Percentiles rank a stretch among this genome's conserved stretches.
These are phyloP conservation scores for Phoma herbarum DNA, from an alignment of 2,329 filamentous ascomycete genomes.

Conservation along the genomic window DNA sequence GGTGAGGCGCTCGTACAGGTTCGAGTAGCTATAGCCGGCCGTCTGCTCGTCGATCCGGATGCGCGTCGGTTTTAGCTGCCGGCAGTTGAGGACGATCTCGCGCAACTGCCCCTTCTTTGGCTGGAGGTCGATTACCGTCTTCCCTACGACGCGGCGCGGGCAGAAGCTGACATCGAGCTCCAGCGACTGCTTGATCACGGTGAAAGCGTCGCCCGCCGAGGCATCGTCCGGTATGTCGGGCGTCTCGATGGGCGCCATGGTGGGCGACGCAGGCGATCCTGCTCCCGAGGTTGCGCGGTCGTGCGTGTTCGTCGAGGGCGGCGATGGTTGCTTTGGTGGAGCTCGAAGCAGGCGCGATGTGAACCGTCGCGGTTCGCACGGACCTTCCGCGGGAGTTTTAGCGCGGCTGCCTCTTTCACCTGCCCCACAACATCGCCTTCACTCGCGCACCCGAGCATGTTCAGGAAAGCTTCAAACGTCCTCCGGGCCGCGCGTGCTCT, in stretches of 20 bases:
- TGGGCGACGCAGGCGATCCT: slow-evolving; percentile 41
- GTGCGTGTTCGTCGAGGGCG: slow-evolving; percentile 5
- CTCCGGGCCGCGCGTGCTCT: not conserved
- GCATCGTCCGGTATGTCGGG: slow-evolving; percentile 42
- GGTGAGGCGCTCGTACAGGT: slow-evolving; percentile 73
- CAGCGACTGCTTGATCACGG: slow-evolving; percentile 83
- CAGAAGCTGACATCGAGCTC: slow-evolving; percentile 89
- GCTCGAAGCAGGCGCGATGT: slow-evolving; percentile 18
- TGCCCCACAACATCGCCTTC: slow-evolving; percentile 15
- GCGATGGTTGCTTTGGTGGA: slow-evolving; percentile 15
- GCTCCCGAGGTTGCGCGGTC: slow-evolving; percentile 29
- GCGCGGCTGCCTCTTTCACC: slow-evolving; percentile 13
- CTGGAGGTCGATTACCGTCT: slow-evolving; percentile 81
- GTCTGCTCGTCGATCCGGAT: slow-evolving; percentile 56
- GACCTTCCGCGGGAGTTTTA: slow-evolving; percentile 19
- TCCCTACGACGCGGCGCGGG: slow-evolving; percentile 76
- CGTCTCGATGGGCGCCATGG: slow-evolving; percentile 44
- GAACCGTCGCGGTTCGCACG: slow-evolving; percentile 1
- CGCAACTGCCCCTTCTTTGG: slow-evolving; percentile 65
- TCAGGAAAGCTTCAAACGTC: not conserved
- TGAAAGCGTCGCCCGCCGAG: slow-evolving; percentile 54
- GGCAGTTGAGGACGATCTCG: slow-evolving; percentile 67
- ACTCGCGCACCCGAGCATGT: not conserved
- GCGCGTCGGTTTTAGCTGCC: slow-evolving; percentile 66
- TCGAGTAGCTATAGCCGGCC: slow-evolving; percentile 57